These are phyloP conservation scores for Wickerhamiella kazuoi DNA, from an alignment of 805 yeast species.

Conservation along the genomic window DNA sequence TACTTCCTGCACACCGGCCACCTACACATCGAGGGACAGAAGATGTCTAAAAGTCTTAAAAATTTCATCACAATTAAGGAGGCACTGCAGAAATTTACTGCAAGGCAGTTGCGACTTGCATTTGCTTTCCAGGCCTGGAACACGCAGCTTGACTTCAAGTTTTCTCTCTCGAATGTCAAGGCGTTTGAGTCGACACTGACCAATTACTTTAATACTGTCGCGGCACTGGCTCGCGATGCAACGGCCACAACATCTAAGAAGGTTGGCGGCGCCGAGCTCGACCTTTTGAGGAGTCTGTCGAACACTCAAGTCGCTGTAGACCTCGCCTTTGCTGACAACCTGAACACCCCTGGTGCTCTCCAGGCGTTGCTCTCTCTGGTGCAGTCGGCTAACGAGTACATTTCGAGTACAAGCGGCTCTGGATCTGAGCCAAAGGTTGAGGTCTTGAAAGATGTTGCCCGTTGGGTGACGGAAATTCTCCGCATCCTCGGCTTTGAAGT, in stretches of 20 bases:
- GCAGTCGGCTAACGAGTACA: slow-evolving; percentile 53
- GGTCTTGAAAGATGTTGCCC: slow-evolving; percentile 42
- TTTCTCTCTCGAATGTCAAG: slow-evolving; percentile 58
- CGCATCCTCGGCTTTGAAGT: slow-evolving; percentile 58
- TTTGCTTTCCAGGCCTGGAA: slow-evolving; percentile 91
- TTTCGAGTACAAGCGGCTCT: slow-evolving; percentile 30
- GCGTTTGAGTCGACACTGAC: slow-evolving; percentile 55
- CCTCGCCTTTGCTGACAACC: slow-evolving; percentile 72
- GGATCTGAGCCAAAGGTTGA: slow-evolving; percentile 38
- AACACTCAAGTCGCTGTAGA: slow-evolving; percentile 44
- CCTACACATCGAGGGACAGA: slow-evolving; percentile 94
- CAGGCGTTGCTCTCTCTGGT: slow-evolving; percentile 51
- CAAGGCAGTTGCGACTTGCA: slow-evolving; percentile 77
- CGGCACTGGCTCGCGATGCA: slow-evolving; percentile 57
- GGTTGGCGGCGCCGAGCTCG: slow-evolving; percentile 35
- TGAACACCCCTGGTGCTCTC: slow-evolving; percentile 62
- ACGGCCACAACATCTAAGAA: slow-evolving; percentile 47
- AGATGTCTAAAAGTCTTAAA: slow-evolving; percentile 89
- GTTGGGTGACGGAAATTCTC: slow-evolving; percentile 55
- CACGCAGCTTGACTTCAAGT: slow-evolving; percentile 80
- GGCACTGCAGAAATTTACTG: slow-evolving; percentile 50
- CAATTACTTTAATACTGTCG: slow-evolving; percentile 73
- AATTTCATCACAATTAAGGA: slow-evolving; percentile 90
- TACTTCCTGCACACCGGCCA: slow-evolving; percentile 96
- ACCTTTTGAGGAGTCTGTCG: slow-evolving; percentile 33